Evolutionary conservation across 2,329 filamentous ascomycete species (phyloP).

Genomic region (Diplodia corticola): DNA sequence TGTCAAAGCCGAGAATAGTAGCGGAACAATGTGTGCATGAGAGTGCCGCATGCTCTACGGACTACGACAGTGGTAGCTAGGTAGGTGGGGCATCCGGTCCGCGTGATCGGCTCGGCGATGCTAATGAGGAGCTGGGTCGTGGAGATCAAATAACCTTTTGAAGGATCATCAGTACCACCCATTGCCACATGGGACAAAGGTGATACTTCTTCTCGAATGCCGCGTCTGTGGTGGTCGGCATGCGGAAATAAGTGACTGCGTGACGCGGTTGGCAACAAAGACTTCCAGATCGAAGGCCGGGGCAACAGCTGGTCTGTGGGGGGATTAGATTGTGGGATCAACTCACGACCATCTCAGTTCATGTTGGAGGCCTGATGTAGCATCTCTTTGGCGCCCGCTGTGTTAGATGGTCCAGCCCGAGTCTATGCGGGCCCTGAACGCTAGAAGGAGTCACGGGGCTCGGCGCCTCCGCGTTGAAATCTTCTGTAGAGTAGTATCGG

Average conservation of each 20-base stretch:
- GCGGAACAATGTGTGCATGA: background rate
- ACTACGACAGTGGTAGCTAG: background rate
- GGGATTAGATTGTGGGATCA: background rate
- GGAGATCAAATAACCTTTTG: background rate
- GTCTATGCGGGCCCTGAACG: background rate
- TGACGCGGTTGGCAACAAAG: background rate
- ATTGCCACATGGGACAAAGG: background rate
- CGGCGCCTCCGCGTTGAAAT: background rate
- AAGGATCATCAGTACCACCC: background rate
- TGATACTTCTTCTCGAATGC: background rate
- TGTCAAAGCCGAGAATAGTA: background rate
- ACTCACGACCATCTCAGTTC: background rate
- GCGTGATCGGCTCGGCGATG: background rate
- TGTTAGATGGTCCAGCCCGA: background rate
- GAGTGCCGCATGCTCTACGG: background rate
- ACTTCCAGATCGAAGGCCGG: background rate
- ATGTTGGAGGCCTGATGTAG: background rate
- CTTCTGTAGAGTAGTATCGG: background rate
- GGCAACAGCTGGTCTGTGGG: background rate
- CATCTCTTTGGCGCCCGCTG: background rate
- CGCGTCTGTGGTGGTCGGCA: background rate
- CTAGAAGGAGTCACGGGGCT: background rate
- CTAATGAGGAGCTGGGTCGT: slow-evolving; percentile 1
- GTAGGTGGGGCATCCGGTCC: background rate
- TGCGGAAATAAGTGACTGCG: background rate